Base-by-base conservation (phyloP, 345 rosid species). In the Salix viminalis region DNA sequence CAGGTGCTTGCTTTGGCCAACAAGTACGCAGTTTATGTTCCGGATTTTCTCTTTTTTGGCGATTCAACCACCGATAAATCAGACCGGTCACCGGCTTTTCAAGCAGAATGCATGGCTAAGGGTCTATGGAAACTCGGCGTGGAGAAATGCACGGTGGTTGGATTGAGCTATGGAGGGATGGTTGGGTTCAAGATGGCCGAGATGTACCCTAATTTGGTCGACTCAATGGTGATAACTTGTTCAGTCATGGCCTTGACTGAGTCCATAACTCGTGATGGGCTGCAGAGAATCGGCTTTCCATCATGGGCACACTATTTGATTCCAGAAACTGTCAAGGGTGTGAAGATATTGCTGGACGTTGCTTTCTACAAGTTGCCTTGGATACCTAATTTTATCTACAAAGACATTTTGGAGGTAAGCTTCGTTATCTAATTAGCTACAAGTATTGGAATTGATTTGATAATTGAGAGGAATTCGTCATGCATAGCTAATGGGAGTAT, bases 11-110 rank as follows among this genome's bases (percentile, higher is more conserved):
- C 84, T 16, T 65, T 87, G 23, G 74, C 86, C 7, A 66, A 56
- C 50, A 58, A 62, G 1, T 87, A 87, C 52, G 71, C 79, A 0
- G 85, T 87, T 61, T 87, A 87, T 71, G 86, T 86, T 5, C 89
- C 89, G 0, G 88, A 89, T 81, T 42, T 89, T 7, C 69, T 84
- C 48, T 87, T 87, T 86, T 89, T 87, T 39, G 92, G 88, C 0
- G 77, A 71, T 24, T 89, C 90, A 2, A 5, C 75, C 81, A 87
- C 90, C 4, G 74, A 75, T 28, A 68, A 65, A 15, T 0, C 52
- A 0, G 75, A 80, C 6, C 65, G 88, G 75, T 71, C 88, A 32
- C 77, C 76, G 30, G 85, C 6, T 52, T 89, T 87, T 41, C 92
- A 87, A 67, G 86, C 85, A 0, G 83, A 86, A 76, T 87, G 85